These are phyloP conservation scores for Globisporangium polare DNA, from an alignment of 352 stramenopile genomes.

Conservation along the genomic window DNA sequence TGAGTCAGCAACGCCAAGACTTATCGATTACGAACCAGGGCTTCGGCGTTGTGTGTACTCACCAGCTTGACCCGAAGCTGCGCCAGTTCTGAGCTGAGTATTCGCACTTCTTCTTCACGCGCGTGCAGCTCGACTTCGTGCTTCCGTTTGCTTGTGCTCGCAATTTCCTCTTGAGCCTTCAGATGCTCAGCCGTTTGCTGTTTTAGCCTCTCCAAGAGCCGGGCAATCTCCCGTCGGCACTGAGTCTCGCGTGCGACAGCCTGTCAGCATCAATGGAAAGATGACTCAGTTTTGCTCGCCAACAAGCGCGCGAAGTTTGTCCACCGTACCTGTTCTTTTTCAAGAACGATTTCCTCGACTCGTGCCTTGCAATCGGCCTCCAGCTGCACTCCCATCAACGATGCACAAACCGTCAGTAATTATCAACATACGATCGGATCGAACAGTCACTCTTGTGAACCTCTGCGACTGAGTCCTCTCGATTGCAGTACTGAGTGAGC, in stretches of 20 bases:
- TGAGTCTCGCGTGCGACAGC: constrained; percentile 59
- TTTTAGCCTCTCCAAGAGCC: constrained; percentile 53
- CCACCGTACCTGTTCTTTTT: constrained; percentile 66
- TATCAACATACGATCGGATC: not conserved
- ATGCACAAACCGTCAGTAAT: not conserved
- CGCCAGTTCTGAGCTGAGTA: constrained; percentile 39
- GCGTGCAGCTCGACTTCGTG: constrained; percentile 37
- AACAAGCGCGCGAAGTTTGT: not conserved
- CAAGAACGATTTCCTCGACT: constrained; percentile 61
- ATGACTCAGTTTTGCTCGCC: not conserved
- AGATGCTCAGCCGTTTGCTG: constrained; percentile 46
- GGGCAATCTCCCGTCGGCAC: constrained; percentile 61
- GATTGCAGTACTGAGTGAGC: constrained; percentile 64
- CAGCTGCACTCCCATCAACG: constrained; percentile 28
- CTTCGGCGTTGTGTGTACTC: not conserved
- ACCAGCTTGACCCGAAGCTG: constrained; percentile 55
- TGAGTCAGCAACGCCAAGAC: not conserved
- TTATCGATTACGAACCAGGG: not conserved
- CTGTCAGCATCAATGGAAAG: constrained; percentile 12
- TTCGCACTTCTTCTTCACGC: constrained; percentile 49
- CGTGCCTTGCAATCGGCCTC: constrained; percentile 67
- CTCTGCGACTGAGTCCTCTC: constrained; percentile 72
- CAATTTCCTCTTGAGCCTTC: constrained; percentile 41
- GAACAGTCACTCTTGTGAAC: constrained; percentile 18
- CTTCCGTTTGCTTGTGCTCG: constrained; percentile 25